Evolutionary conservation across 108 stramenopile species (phyloP).

Genomic region (Poteriospumella lacustris): DNA sequence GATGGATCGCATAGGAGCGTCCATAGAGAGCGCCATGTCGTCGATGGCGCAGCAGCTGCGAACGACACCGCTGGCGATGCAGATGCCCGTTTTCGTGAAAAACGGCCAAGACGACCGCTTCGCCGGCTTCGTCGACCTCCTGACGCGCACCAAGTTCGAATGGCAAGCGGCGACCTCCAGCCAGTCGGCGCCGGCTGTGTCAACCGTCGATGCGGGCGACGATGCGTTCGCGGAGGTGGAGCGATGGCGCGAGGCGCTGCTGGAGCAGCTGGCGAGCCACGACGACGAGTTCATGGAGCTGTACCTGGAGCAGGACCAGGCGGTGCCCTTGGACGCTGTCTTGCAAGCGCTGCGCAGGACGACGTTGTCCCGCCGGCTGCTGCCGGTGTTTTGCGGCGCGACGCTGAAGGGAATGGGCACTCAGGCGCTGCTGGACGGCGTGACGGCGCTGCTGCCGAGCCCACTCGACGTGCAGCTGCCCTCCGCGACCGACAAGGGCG

Average conservation of each 20-base stretch:
- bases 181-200: not conserved
- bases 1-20: slow-evolving; percentile 20
- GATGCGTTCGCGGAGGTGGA: not conserved
- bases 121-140: not conserved
- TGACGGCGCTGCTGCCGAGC: not conserved
- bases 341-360: not conserved
- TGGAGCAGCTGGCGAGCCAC: not conserved
- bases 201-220: not conserved
- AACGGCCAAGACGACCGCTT: not conserved
- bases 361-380: not conserved
- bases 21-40: not conserved
- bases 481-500: too few species aligned
- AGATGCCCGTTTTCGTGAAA: not conserved
- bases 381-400: not conserved
- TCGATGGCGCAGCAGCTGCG: not conserved
- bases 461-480: slow-evolving; percentile 14
- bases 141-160: not conserved
- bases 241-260: not conserved
- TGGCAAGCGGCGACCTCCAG: not conserved
- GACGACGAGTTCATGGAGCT: slow-evolving; percentile 24
- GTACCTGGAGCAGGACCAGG: not conserved
- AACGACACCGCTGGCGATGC: not conserved
- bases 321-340: not conserved
- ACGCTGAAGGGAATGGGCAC: slow-evolving; percentile 76
- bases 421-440: not conserved